These are phyloP conservation scores for Streptanthus diversifolius DNA, from an alignment of 345 rosid species.

Conservation along the genomic window DNA sequence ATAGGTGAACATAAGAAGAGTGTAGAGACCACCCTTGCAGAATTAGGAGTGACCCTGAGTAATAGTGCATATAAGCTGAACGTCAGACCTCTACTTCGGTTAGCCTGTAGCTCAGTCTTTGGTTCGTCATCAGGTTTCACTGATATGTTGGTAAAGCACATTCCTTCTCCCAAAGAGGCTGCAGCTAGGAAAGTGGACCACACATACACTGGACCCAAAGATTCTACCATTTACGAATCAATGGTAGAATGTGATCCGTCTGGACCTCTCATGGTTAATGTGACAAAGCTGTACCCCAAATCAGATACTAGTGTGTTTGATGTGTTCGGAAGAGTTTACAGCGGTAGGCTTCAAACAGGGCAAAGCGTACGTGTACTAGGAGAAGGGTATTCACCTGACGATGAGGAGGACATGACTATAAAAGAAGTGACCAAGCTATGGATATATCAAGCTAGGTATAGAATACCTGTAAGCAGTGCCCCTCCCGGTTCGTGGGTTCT, in stretches of 20 bases:
- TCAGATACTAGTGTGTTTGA: constrained; percentile 95
- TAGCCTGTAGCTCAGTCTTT: constrained; percentile 90
- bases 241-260: constrained; percentile 84
- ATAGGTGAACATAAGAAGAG: constrained; percentile 98
- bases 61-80: constrained; percentile 85
- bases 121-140: constrained; percentile 97
- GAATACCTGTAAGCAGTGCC: constrained; percentile 88
- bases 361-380: constrained; percentile 86
- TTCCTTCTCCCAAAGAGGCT: constrained; percentile 91
- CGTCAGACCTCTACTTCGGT: constrained; percentile 85
- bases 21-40: constrained; percentile 92
- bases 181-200: constrained; percentile 82
- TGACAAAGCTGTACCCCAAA: constrained; percentile 93
- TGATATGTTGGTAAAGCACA: constrained; percentile 91
- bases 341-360: constrained; percentile 91
- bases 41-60: constrained; percentile 89
- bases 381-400: constrained; percentile 96
- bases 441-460: constrained; percentile 91
- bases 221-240: constrained; percentile 62
- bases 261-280: constrained; percentile 95
- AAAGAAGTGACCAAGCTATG: constrained; percentile 93
- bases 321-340: constrained; percentile 92
- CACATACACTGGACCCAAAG: constrained; percentile 72
- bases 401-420: constrained; percentile 94
- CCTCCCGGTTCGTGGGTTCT: constrained; percentile 99